phyloP scores from a whole-genome alignment of 768 basidiomycete genomes.

The Pisolithus orientalis region DNA sequence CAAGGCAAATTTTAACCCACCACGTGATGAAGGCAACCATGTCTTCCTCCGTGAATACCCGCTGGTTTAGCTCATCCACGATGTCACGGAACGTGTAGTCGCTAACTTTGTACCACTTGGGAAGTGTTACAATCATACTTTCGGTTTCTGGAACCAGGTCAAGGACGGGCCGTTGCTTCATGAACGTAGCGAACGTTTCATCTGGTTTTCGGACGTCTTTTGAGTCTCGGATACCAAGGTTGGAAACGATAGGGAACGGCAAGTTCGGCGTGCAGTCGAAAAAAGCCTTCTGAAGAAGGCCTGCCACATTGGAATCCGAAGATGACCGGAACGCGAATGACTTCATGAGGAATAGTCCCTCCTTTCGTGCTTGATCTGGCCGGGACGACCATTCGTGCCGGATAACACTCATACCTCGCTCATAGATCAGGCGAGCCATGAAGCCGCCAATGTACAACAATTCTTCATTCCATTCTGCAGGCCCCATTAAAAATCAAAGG shows the following conservation, averaged over 20 bases:
- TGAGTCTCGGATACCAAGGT: conserved; percentile 59
- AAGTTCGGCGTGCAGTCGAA: conserved; percentile 50
- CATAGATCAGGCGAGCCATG: conserved; percentile 77
- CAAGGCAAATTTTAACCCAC: conserved; percentile 48
- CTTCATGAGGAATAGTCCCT: conserved; percentile 64
- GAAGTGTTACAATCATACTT: conserved; percentile 55
- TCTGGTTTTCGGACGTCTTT: conserved; percentile 70
- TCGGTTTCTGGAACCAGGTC: conserved; percentile 31
- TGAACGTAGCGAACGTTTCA: conserved; percentile 55
- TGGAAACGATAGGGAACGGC: conserved; percentile 70
- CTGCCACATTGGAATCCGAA: conserved; percentile 69
- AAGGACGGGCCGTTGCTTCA: conserved; percentile 68
- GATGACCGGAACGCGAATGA: conserved; percentile 87
- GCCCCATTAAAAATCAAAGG: background rate
- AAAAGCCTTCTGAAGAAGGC: conserved; percentile 64
- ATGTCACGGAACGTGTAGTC: conserved; percentile 75
- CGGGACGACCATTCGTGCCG: conserved; percentile 25
- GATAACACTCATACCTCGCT: conserved; percentile 63
- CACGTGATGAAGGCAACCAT: conserved; percentile 77
- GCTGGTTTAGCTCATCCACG: conserved; percentile 56
- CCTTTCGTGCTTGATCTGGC: background rate
- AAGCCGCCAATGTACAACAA: conserved; percentile 78
- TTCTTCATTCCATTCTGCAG: conserved; percentile 82
- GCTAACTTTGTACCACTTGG: conserved; percentile 55
- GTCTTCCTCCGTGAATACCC: conserved; percentile 63